A percentile compares a stretch with the other conserved stretches of the same genome.
Conservation (phyloP, 192 early-diverging fungal species). For the Endogone sp. region DNA sequence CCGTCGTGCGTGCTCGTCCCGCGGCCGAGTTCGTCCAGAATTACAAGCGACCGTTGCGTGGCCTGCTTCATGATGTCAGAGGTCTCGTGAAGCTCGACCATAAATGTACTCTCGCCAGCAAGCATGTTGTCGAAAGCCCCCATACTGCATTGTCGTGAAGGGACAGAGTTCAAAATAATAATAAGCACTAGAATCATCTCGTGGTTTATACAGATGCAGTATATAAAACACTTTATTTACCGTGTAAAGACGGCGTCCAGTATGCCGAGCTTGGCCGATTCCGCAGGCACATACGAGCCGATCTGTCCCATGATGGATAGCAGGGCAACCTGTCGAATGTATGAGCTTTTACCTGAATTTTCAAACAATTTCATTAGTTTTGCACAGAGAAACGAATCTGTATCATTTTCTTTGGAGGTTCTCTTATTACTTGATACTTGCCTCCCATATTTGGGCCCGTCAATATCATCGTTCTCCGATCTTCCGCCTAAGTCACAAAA, state of each 20-base stretch:
- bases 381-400: not conserved
- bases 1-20: constrained; percentile 78
- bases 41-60: constrained; percentile 55
- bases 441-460: constrained; percentile 84
- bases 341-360: constrained; percentile 45
- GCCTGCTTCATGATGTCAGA: constrained; percentile 67
- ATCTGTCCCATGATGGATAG: constrained; percentile 66
- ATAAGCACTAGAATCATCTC: not conserved
- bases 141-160: constrained; percentile 25
- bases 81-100: constrained; percentile 75
- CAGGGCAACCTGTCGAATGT: constrained; percentile 60
- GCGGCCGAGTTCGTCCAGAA: constrained; percentile 80
- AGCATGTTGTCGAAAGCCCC: constrained; percentile 69
- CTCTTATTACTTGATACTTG: constrained; percentile 22
- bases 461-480: constrained; percentile 36
- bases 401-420: not conserved
- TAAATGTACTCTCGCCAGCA: constrained; percentile 69
- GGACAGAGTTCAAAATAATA: not conserved
- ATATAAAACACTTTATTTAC: not conserved
- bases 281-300: constrained; percentile 70
- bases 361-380: not conserved
- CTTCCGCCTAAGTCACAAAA: constrained; percentile 5
- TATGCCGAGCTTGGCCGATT: constrained; percentile 56
- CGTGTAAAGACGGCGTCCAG: constrained; percentile 70
- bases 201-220: not conserved